A percentile compares a stretch with the other conserved stretches of the same genome.
phyloP scores from a whole-genome alignment of 2,329 filamentous ascomycete species.

The Periconia sp. region DNA sequence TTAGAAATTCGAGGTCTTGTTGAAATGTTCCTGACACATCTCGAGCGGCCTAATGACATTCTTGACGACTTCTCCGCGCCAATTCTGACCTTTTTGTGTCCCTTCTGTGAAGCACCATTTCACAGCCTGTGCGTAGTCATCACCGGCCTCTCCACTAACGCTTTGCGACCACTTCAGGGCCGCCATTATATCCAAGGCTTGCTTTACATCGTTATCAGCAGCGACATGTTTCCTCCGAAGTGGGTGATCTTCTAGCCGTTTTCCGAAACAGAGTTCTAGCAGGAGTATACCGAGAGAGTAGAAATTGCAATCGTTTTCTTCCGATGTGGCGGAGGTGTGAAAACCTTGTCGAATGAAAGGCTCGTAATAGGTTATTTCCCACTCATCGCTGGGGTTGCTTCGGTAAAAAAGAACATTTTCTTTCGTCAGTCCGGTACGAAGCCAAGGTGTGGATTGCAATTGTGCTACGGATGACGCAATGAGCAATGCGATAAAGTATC shows the following conservation, averaged over 20 bases:
- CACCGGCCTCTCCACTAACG: conserved; percentile 17
- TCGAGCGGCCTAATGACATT: conserved; percentile 20
- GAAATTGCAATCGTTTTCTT: conserved; percentile 15
- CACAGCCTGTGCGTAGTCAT: conserved; percentile 19
- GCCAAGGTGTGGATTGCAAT: conserved; percentile 19
- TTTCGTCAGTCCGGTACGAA: conserved; percentile 11
- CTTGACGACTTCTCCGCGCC: conserved; percentile 16
- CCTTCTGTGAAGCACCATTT: conserved; percentile 20
- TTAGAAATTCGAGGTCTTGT: too few relatives aligned
- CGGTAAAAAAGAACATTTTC: conserved; percentile 16
- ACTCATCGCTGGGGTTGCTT: conserved; percentile 2
- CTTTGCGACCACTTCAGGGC: conserved; percentile 15
- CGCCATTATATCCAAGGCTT: conserved; percentile 17
- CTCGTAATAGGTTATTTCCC: conserved; percentile 55
- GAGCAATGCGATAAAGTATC: conserved; percentile 19
- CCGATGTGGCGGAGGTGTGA: conserved; percentile 49
- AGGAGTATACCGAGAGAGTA: conserved; percentile 20
- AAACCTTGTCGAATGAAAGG: conserved; percentile 69
- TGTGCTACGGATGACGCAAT: conserved; percentile 19
- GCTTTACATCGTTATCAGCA: conserved; percentile 6
- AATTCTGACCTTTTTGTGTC: conserved; percentile 5
- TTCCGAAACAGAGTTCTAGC: conserved; percentile 20
- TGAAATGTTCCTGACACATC: conserved; percentile 14
- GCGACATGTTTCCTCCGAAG: conserved; percentile 10
- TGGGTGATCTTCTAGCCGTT: conserved; percentile 15